Evolutionary conservation across 495 filamentous ascomycete genomes (phyloP), one percentile per base, ranked within the genome.

Genomic region (Penicillium cataractarum): DNA sequence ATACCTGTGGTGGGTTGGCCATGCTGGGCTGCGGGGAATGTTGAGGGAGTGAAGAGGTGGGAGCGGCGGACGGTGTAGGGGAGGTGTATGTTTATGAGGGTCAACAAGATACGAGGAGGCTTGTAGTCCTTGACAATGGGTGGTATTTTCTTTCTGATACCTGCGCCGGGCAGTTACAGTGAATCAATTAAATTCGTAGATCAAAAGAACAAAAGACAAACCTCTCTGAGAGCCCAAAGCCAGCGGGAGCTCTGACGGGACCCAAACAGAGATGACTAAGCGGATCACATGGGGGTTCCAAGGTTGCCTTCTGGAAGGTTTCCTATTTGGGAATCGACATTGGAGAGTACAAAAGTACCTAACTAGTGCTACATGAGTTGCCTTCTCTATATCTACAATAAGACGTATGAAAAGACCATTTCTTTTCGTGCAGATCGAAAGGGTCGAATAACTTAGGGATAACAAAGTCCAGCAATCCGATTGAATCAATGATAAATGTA

Each of bases 231-330:
- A 9, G 6, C 33, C 10, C 9, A 1, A 39, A 15, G n/a, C 19
- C 19, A 44, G 42, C 6, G 42, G 51, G 17, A 54, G 51, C 58
- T 54, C 51, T 21, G 17, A 31, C 32, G 33, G 42, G 39, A 49
- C 46, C 58, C 26, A 61, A 65, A 65, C 48, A 61, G 12, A 29
- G 39, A 39, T 65, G 63, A 65, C 63, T 65, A 65, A 65, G 58
- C 57, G 27, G 42, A 57, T 57, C 53, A 62, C 53, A 57, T 57
- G 53, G 52, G n/a, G 19, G 15, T 15, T 8, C 19, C n/a, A 15
- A 40, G 42, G 6, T 42, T 42, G 19, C 9, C 42, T 46, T 46
- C 42, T 46, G 10, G 42, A 46, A 46, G 19, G 2, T 21, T 46
- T 46, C 42, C 21, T 4, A 24, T 46, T 46, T 24, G 42, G 39